A percentile compares a stretch with the other conserved stretches of the same genome.
Conservation (phyloP, 2,329 filamentous ascomycete species). For the Dissoconium aciculare region DNA sequence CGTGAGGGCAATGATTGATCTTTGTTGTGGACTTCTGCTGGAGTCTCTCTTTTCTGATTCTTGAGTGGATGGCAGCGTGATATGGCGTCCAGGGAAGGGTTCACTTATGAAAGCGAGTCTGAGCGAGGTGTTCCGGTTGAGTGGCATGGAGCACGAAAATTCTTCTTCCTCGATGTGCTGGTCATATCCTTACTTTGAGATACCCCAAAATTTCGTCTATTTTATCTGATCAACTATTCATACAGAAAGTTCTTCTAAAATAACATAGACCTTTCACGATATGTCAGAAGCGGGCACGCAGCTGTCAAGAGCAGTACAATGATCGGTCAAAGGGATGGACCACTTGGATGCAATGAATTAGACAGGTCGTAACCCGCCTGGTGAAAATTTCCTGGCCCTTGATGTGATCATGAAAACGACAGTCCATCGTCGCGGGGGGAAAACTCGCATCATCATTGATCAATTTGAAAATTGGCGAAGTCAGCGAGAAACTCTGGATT, state of each 20-base stretch:
- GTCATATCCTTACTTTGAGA: too few species aligned
- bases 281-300: too few species aligned
- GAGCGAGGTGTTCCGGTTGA: background rate
- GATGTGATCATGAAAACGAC: constrained; percentile 6
- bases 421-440: background rate
- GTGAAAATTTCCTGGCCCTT: constrained; percentile 5
- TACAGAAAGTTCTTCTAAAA: too few species aligned
- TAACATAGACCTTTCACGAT: too few species aligned
- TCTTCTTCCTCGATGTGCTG: too few species aligned
- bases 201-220: too few species aligned
- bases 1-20: background rate
- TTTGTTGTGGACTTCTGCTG: background rate
- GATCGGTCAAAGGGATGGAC: background rate
- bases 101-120: background rate
- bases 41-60: too few species aligned
- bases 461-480: constrained; percentile 1
- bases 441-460: background rate
- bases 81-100: background rate
- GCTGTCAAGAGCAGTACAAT: too few species aligned
- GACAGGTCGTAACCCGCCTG: constrained; percentile 1
- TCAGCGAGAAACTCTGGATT: constrained; percentile 1
- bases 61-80: background rate
- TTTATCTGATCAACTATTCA: too few species aligned
- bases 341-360: background rate
- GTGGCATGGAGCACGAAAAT: too few species aligned